Evolutionary conservation across 768 basidiomycete genomes (phyloP), one percentile per base, ranked within the genome.

Genomic region (Pleurotus salmoneostramineus): DNA sequence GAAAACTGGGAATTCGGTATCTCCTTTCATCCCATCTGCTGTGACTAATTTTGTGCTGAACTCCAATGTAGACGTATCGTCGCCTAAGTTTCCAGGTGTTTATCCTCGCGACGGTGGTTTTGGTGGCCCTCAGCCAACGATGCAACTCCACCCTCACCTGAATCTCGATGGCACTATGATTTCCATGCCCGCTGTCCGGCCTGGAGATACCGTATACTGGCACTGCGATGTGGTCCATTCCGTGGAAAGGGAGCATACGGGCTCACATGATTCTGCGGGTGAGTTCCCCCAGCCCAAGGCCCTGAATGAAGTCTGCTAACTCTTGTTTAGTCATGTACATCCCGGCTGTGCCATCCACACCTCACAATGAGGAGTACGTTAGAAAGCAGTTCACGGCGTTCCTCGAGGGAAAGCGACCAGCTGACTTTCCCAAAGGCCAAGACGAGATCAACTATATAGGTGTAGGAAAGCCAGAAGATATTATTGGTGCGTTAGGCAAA

Each of bases 151-250:
- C n/a, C 80, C 78, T 10, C 83, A 89, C 63, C 68, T 88, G 40
- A 68, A 71, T 57, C 75, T 87, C 10, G 73, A 76, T 1, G 65
- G 76, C 37, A 83, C 83, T 7, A 87, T 89, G 84, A 78, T 79
- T 31, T 78, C 79, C n/a, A 71, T 86, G 8, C 87, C 87, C 6
- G 74, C 69, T 51, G 85, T 89, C 8, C 70, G 73, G 44, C 85
- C 87, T 0, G 88, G 87, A 3, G 88, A 88, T 65, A 82, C 83
- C 69, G 83, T 85, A 1, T 85, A 82, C 68, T 87, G 85, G 83
- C 83, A 84, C 61, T 82, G 79, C 58, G 82, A 71, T 50, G 68
- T 67, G 15, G 58, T 71, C 11, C 70, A 71, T 52, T 60, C 69
- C 3, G 69, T 71, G 7, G 70, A 71, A 51, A 42, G 60, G 31